Conservation (phyloP, 1,139 yeast genomes). For the Scheffersomyces titani region DNA sequence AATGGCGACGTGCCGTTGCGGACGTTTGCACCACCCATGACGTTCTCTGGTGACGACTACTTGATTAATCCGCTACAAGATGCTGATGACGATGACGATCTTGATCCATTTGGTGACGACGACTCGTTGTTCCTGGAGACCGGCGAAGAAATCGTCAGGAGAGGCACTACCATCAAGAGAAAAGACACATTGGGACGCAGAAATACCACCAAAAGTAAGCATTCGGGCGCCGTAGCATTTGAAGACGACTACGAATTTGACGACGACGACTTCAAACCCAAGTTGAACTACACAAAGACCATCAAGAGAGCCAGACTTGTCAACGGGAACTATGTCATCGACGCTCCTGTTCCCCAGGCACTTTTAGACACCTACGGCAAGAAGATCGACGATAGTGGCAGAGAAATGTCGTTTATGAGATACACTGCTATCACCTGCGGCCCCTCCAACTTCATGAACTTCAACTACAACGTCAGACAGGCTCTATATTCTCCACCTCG, state of each 20-base stretch:
- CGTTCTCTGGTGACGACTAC: conserved; percentile 43
- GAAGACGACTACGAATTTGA: conserved; percentile 24
- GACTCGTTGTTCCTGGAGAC: conserved; percentile 47
- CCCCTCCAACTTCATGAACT: conserved; percentile 60
- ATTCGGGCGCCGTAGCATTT: conserved; percentile 5
- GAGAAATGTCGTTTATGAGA: conserved; percentile 77
- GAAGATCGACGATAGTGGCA: conserved; percentile 44
- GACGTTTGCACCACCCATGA: conserved; percentile 24
- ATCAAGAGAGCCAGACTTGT: conserved; percentile 57
- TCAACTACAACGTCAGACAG: conserved; percentile 67
- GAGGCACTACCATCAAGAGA: conserved; percentile 36
- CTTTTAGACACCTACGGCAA: conserved; percentile 56
- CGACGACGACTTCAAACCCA: conserved; percentile 44
- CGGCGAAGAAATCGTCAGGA: conserved; percentile 38
- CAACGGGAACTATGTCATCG: conserved; percentile 73
- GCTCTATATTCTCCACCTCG: conserved; percentile 66
- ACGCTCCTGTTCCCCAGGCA: conserved; percentile 72
- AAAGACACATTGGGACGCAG: conserved; percentile 19
- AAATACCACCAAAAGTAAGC: conserved; percentile 14
- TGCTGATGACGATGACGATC: conserved; percentile 37
- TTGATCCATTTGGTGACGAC: conserved; percentile 50
- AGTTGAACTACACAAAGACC: conserved; percentile 47
- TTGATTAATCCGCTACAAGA: conserved; percentile 44
- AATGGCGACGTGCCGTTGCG: conserved; percentile 20
- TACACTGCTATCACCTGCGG: conserved; percentile 84